These are phyloP conservation scores for Phytophthora pseudosyringae DNA, from an alignment of 352 stramenopile species.

Conservation along the genomic window DNA sequence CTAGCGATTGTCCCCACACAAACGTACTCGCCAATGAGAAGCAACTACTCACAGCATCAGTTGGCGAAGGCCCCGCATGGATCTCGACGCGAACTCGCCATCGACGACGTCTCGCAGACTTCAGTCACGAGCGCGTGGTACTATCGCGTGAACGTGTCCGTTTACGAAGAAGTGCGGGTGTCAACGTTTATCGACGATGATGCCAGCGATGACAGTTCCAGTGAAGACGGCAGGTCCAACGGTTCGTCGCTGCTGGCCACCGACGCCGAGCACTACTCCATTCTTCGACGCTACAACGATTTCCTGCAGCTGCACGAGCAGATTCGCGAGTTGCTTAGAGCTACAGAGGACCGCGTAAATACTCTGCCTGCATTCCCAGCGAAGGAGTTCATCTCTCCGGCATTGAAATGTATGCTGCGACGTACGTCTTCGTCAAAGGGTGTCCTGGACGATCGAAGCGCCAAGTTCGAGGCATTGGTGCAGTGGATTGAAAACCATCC, in stretches of 20 bases:
- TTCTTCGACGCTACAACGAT: slow-evolving; percentile 66
- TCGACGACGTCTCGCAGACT: slow-evolving; percentile 53
- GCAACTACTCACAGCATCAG: slow-evolving; percentile 11
- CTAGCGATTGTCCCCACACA: not conserved
- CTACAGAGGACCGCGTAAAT: slow-evolving; percentile 4
- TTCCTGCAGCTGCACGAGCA: slow-evolving; percentile 60
- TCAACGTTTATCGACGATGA: slow-evolving; percentile 26
- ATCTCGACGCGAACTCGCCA: slow-evolving; percentile 39
- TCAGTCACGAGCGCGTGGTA: slow-evolving; percentile 56
- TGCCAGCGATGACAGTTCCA: slow-evolving; percentile 16
- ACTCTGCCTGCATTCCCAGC: slow-evolving; percentile 49
- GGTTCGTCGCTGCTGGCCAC: slow-evolving; percentile 6
- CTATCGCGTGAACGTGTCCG: slow-evolving; percentile 66
- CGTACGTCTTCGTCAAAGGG: slow-evolving; percentile 40
- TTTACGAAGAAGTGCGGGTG: slow-evolving; percentile 19
- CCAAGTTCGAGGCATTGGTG: slow-evolving; percentile 56
- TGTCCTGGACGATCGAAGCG: slow-evolving; percentile 55
- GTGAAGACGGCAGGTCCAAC: slow-evolving; percentile 28
- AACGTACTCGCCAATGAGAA: not conserved
- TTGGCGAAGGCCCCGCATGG: slow-evolving; percentile 4
- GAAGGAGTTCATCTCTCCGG: slow-evolving; percentile 59
- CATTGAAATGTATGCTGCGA: slow-evolving; percentile 49
- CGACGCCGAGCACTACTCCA: slow-evolving; percentile 59
- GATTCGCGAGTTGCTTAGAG: slow-evolving; percentile 27
- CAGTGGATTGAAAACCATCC: slow-evolving; percentile 62